These are phyloP conservation scores for Schizochytrium sp. DNA, from an alignment of 108 stramenopile species.

Conservation along the genomic window DNA sequence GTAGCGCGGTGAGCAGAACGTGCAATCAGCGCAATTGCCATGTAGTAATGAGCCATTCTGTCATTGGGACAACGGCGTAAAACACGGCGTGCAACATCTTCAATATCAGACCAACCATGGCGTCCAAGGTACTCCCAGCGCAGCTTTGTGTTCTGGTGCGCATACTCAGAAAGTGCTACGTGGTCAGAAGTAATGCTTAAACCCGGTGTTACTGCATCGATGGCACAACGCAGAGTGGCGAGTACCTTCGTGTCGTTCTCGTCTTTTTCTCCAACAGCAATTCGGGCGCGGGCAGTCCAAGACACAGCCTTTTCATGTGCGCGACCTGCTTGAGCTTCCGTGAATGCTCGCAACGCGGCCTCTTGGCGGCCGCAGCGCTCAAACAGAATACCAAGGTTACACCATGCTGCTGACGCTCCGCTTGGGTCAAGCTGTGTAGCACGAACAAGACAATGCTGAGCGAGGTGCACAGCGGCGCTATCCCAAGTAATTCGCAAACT, in stretches of 20 bases:
- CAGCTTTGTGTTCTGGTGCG: neutral
- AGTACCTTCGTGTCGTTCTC: neutral
- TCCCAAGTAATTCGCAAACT: neutral
- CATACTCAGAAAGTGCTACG: neutral
- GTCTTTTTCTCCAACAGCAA: neutral
- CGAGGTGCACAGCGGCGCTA: neutral
- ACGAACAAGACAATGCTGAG: slow-evolving; percentile 49
- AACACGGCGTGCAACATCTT: neutral
- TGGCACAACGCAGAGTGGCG: slow-evolving; percentile 3
- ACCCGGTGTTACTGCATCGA: neutral
- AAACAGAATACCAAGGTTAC: neutral
- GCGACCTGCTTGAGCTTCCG: slow-evolving; percentile 1
- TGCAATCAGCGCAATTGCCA: neutral
- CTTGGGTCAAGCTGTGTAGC: neutral
- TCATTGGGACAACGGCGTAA: neutral
- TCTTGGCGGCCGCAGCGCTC: neutral
- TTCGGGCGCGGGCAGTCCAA: slow-evolving; percentile 6
- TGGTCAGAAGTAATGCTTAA: neutral
- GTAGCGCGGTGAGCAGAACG: neutral
- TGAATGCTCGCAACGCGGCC: neutral
- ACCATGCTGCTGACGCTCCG: slow-evolving; percentile 2
- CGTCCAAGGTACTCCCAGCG: neutral
- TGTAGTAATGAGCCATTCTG: neutral
- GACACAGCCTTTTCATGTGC: slow-evolving; percentile 8
- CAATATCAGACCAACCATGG: neutral